A percentile compares a stretch with the other conserved stretches of the same genome.
phyloP scores from a whole-genome alignment of 2,329 filamentous ascomycete genomes.

The Bimuria novae-zelandiae region DNA sequence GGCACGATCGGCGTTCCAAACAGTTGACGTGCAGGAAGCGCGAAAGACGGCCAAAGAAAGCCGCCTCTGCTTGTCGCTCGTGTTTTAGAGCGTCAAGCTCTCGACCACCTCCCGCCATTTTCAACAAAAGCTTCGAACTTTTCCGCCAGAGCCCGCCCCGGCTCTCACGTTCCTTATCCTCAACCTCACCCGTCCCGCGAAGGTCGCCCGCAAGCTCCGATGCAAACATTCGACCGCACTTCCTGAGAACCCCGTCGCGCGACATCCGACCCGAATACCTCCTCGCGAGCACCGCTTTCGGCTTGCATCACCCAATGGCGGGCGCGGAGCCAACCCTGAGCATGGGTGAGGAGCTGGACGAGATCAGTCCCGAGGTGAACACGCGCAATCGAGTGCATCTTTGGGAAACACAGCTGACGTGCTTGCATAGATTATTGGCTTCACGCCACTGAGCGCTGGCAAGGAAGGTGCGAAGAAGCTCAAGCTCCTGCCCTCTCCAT shows the following conservation, averaged over 20 bases:
- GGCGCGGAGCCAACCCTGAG: conserved; percentile 51
- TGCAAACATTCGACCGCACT: conserved; percentile 31
- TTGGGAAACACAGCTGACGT: conserved; percentile 19
- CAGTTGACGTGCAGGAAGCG: conserved; percentile 21
- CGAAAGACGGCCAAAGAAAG: conserved; percentile 1
- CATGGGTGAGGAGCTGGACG: conserved; percentile 69
- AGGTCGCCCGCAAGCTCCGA: conserved; percentile 26
- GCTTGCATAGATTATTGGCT: conserved; percentile 68
- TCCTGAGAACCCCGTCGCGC: conserved; percentile 30
- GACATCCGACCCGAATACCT: conserved; percentile 31
- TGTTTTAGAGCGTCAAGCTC: conserved; percentile 30
- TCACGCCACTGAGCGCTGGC: conserved; percentile 60
- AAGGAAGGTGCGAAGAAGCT: conserved; percentile 82
- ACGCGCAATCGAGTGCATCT: not conserved
- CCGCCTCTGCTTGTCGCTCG: conserved; percentile 27
- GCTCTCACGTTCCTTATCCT: conserved; percentile 30
- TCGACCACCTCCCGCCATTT: conserved; percentile 18
- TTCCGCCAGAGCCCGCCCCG: conserved; percentile 31
- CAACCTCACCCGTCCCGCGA: conserved; percentile 16
- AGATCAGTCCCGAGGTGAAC: conserved; percentile 81
- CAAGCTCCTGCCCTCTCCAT: conserved; percentile 75
- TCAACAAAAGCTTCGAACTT: conserved; percentile 29
- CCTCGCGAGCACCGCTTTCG: conserved; percentile 64
- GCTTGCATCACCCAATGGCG: conserved; percentile 56
- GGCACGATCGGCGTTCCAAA: conserved; percentile 8